phyloP scores from a whole-genome alignment of 164 flowering plant species.

The Malania oleifera region DNA sequence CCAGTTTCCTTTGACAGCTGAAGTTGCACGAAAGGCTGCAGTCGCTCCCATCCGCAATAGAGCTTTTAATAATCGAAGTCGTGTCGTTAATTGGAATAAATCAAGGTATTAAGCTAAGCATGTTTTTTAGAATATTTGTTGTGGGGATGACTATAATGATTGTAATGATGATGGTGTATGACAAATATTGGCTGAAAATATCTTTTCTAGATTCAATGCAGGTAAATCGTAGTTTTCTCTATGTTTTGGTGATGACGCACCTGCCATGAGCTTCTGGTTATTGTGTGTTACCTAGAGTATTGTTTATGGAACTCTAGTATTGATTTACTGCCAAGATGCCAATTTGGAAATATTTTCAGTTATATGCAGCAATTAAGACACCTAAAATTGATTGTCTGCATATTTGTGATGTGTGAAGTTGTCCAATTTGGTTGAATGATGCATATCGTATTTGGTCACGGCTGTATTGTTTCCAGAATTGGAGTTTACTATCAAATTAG shows the following conservation, averaged over 20 bases:
- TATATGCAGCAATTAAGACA: slow-evolving; percentile 2
- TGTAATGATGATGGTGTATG: not conserved
- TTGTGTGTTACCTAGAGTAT: slow-evolving; percentile 3
- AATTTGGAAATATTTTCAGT: slow-evolving; percentile 2
- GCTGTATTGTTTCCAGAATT: not conserved
- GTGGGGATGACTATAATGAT: no score
- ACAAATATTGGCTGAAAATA: not conserved
- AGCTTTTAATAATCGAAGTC: slow-evolving; percentile 26
- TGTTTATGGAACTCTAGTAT: slow-evolving; percentile 4
- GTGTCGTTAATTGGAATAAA: slow-evolving; percentile 41
- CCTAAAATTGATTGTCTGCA: slow-evolving; percentile 7
- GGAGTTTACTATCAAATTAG: not conserved
- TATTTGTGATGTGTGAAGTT: not conserved
- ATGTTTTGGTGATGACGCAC: slow-evolving; percentile 17
- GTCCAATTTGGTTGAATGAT: not conserved
- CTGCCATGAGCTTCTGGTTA: slow-evolving; percentile 23
- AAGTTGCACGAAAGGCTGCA: slow-evolving; percentile 72
- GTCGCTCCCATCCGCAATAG: slow-evolving; percentile 54
- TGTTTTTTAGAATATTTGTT: not conserved
- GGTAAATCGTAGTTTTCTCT: slow-evolving; percentile 51
- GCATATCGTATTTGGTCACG: slow-evolving; percentile 1
- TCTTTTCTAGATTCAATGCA: slow-evolving; percentile 16
- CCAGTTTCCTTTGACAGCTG: slow-evolving; percentile 68
- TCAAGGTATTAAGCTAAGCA: slow-evolving; percentile 46
- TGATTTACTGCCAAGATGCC: slow-evolving; percentile 7